These are phyloP conservation scores for Clarkia xantiana DNA, from an alignment of 345 rosid species.

Conservation along the genomic window DNA sequence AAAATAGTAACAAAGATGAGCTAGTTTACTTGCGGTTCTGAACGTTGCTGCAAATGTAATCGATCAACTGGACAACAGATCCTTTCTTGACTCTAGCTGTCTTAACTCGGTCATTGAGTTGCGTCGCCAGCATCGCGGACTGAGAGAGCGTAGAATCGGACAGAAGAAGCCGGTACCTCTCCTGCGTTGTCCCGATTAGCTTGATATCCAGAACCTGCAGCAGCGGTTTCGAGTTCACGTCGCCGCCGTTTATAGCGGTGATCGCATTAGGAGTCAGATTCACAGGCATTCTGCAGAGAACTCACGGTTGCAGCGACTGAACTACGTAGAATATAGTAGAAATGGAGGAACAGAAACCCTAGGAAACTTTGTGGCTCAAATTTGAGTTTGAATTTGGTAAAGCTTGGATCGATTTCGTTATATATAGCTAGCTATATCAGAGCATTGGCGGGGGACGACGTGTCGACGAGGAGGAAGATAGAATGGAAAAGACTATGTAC, in stretches of 20 bases:
- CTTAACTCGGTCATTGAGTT: constrained; percentile 64
- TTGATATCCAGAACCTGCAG: constrained; percentile 67
- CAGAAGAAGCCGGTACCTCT: constrained; percentile 56
- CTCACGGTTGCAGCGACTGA: background rate
- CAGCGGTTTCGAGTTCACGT: constrained; percentile 64
- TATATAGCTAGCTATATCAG: no score
- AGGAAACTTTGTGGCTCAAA: background rate
- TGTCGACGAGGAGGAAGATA: no score
- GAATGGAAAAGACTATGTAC: no score
- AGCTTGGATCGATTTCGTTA: no score
- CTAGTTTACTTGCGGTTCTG: constrained; percentile 48
- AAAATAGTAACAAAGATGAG: background rate
- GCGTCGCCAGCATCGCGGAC: constrained; percentile 72
- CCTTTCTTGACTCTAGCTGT: constrained; percentile 46
- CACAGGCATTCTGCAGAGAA: constrained; percentile 36
- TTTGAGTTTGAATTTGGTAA: no score
- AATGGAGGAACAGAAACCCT: background rate
- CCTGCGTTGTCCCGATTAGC: constrained; percentile 43
- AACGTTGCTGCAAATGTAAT: constrained; percentile 65
- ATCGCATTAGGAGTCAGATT: constrained; percentile 63
- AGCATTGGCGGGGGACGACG: no score
- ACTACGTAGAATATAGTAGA: background rate
- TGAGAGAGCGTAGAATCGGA: constrained; percentile 57
- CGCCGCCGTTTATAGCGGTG: constrained; percentile 49
- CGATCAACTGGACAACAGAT: constrained; percentile 72